These are phyloP conservation scores for Berkeleyomyces basicola DNA, from an alignment of 2,329 filamentous ascomycete genomes.

Conservation along the genomic window DNA sequence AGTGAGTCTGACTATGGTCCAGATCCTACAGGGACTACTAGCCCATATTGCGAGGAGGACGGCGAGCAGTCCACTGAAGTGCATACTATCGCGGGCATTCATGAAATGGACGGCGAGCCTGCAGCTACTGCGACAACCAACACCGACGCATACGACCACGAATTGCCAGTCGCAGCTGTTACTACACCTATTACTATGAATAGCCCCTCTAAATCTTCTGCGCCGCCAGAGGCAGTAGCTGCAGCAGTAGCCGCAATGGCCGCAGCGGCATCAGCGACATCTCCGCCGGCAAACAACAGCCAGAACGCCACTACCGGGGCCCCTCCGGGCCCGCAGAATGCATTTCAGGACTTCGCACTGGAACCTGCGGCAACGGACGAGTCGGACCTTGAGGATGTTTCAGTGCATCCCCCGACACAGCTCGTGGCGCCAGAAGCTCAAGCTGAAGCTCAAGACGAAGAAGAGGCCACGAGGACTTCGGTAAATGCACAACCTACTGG, in stretches of 20 bases:
- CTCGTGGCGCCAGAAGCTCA: not conserved
- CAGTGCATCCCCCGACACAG: not conserved
- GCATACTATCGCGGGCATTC: not conserved
- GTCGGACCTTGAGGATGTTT: slow-evolving; percentile 12
- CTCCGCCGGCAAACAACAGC: not conserved
- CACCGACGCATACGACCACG: not conserved
- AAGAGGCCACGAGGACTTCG: not conserved
- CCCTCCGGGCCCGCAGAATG: slow-evolving; percentile 8
- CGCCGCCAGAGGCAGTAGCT: too few species aligned
- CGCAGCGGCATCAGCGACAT: too few species aligned
- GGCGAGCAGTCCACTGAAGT: not conserved
- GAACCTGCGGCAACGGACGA: slow-evolving; percentile 13
- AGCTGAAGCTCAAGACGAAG: not conserved
- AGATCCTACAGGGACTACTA: not conserved
- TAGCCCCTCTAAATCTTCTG: too few species aligned
- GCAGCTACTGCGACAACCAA: not conserved
- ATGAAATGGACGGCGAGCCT: slow-evolving; percentile 2
- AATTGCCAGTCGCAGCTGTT: not conserved
- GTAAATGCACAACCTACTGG: not conserved
- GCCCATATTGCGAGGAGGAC: not conserved
- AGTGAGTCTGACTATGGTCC: not conserved
- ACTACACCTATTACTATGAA: not conserved
- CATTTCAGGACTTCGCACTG: slow-evolving; percentile 5
- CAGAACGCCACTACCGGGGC: not conserved
- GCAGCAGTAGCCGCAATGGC: too few species aligned